Evolutionary conservation across 352 stramenopile genomes (phyloP), one percentile per base, ranked within the genome.

Genomic region (Globisporangium cederbergense): DNA sequence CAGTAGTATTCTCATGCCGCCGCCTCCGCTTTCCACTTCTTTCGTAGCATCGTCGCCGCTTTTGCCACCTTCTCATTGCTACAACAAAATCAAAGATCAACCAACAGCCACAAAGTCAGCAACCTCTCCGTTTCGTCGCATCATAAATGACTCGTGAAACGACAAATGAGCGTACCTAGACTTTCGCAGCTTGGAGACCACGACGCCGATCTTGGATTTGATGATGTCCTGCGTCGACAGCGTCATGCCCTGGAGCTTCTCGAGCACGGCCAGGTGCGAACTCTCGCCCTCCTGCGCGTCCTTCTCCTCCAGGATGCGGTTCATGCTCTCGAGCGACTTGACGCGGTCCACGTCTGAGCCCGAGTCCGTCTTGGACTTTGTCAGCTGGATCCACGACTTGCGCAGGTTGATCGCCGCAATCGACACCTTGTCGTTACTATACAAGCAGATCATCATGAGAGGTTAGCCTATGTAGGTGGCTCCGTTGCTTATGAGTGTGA

Each of bases 361-460:
- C 67, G 42, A 73, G 30, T 68, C 62, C 30, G 71, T 53, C 40
- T 82, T 77, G 9, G 73, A 79, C 55, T 79, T 81, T 8, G 74
- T 77, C 6, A 87, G 78, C 60, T 88, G 76, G 54, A 91, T 93
- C 86, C 83, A 95, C 46, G 75, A 70, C 64, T 84, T 73, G 25
- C 86, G 86, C 18, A 95, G 72, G 18, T 87, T 73, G 16, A 83
- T 79, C 8, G 86, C 83, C 42, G 75, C 75, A 22, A 79, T 75
- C 36, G 86, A 91, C 25, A 95, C 86, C 66, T 88, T 89, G 64
- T 92, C 83, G 53, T 93, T 93, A 0, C 84, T 93, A 45, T 43
- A 65, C 16, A 28, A 56, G 55, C 53, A 38, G 51, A 16, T 18
- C 25, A 49, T 20, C 50, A 53, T 3, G 25, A n/a, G 8, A 46